Conservation (phyloP, 2,329 filamentous ascomycete genomes). For the Aspergillus sojae region DNA sequence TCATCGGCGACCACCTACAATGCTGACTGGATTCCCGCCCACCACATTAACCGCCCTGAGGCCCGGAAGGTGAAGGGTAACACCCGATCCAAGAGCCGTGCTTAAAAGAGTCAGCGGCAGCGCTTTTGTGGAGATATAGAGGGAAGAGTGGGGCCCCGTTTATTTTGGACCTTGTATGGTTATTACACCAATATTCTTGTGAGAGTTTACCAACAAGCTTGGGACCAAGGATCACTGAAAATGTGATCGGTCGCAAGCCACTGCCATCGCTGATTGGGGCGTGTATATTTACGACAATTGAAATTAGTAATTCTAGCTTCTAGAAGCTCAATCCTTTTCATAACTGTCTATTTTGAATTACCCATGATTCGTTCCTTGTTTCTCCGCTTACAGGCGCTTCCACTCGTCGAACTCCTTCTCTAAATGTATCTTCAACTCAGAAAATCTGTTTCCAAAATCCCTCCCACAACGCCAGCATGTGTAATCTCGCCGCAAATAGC, state of each 20-base stretch:
- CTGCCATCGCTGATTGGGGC: constrained; percentile 20
- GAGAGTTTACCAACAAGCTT: constrained; percentile 14
- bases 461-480: constrained; percentile 81
- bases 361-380: too few species aligned
- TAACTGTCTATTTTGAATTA: neutral
- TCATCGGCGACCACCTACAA: constrained; percentile 77
- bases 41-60: constrained; percentile 84
- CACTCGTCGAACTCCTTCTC: constrained; percentile 73
- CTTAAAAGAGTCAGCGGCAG: constrained; percentile 24
- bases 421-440: constrained; percentile 74
- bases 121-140: constrained; percentile 5
- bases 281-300: constrained; percentile 28
- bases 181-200: constrained; percentile 12
- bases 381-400: constrained; percentile 60
- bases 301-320: constrained; percentile 18
- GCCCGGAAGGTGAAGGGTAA: constrained; percentile 63
- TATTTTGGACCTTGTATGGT: constrained; percentile 11
- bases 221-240: constrained; percentile 23
- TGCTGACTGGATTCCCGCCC: constrained; percentile 88
- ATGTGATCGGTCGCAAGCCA: constrained; percentile 21
- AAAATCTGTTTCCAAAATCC: constrained; percentile 75
- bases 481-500: constrained; percentile 68
- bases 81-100: constrained; percentile 40
- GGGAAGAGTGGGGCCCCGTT: constrained; percentile 13
- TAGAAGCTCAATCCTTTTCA: constrained; percentile 11